These are phyloP conservation scores for Aspergillus campestris DNA, from an alignment of 495 filamentous ascomycete genomes.

Conservation along the genomic window DNA sequence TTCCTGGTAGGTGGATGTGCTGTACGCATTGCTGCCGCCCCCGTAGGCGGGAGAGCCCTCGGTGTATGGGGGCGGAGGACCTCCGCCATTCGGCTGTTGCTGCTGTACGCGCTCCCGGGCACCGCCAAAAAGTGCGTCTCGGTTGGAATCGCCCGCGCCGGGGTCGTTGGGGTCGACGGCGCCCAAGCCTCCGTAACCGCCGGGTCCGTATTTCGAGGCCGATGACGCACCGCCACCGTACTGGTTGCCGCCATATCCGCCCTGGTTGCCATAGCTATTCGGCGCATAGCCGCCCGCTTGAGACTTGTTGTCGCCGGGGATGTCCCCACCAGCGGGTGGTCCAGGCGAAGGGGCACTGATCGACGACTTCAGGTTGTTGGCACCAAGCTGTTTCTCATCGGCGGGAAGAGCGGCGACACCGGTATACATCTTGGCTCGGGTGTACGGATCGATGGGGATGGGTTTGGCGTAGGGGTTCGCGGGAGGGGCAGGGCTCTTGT, in stretches of 20 bases:
- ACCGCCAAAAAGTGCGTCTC: conserved; percentile 58
- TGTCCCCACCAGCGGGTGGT: conserved; percentile 25
- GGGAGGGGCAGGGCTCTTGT: conserved; percentile 44
- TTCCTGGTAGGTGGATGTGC: conserved; percentile 54
- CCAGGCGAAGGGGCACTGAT: conserved; percentile 6
- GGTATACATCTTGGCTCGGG: conserved; percentile 45
- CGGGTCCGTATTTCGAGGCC: conserved; percentile 44
- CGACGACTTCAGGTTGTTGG: too few relatives aligned
- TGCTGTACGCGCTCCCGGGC: conserved; percentile 48
- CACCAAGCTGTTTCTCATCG: neutral
- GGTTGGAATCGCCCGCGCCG: conserved; percentile 40
- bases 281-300: conserved; percentile 43
- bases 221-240: conserved; percentile 39
- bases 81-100: conserved; percentile 23
- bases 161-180: conserved; percentile 46
- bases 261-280: conserved; percentile 53
- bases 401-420: conserved; percentile 32
- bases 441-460: conserved; percentile 53
- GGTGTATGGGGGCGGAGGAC: conserved; percentile 37
- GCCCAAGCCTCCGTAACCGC: conserved; percentile 69
- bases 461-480: conserved; percentile 63
- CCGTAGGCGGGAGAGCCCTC: conserved; percentile 33
- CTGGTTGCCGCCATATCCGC: conserved; percentile 57
- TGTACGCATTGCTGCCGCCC: conserved; percentile 39
- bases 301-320: conserved; percentile 42